Base-by-base conservation (phyloP, 345 rosid species). In the Erodium maritimum region DNA sequence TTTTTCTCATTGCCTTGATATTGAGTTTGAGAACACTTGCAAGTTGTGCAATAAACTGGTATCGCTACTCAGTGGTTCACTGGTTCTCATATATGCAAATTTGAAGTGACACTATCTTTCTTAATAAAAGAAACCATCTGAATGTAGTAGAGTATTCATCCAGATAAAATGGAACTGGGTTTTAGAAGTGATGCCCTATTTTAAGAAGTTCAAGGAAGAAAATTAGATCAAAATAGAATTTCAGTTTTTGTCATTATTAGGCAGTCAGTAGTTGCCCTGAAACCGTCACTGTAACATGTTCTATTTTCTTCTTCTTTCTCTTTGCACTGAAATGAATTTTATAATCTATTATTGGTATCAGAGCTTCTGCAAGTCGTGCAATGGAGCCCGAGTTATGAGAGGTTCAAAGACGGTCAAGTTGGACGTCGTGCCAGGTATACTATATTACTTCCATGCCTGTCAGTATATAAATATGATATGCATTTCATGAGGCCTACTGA, bases 361-460 rank as follows among this genome's bases (percentile, higher is more conserved):
- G 99, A 90, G 85, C 59, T 61, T 84, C 57, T 94, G 99, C 91
- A 85, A 75, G 73, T 70, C 95, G 53, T 94, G 99, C 75, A 81
- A 79, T 73, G 99, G 99, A 42, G 79, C 70, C 50, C 80, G 78
- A 72, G 89, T 94, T 59, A 79, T 83, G 61, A 74, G 67, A 68
- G 97, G 99, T 71, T 62, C 78, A 58, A 94, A 90, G 76, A 54
- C 99, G 10, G 84, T 87, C 71, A 90, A 87, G 66, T 66, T 94
- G 80, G 87, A 78, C 69, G 79, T 93, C 19, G 73, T 79, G 72
- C 79, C 99, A 78, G 99, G 99, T 91, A 73, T 54, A 18, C 60
- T 37, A 7, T 25, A n/a, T 25, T 25, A 25, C 33, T 25, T 25
- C 7, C 33, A 25, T 25, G 33, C 33, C 33, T 25, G 3, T 25